phyloP scores from a whole-genome alignment of 139 green algal genomes.

The Closterium sp. region DNA sequence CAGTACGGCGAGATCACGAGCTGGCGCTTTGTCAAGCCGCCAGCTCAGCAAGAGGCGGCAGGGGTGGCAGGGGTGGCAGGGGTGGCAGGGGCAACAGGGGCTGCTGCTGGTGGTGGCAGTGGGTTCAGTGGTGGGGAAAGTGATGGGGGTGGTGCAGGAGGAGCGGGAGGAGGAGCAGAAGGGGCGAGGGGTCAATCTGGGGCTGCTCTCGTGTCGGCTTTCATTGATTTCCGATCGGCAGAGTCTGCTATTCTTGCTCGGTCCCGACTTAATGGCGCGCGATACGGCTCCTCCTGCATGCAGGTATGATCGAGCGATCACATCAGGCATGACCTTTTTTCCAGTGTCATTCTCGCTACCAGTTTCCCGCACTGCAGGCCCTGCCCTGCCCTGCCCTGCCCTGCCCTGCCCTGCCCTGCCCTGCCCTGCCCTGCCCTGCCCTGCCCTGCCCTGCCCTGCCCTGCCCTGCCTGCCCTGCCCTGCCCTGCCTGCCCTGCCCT shows the following conservation, averaged over 20 bases:
- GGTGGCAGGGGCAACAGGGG: background rate
- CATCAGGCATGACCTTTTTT: too few species aligned
- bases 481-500: too few species aligned
- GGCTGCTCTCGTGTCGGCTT: background rate
- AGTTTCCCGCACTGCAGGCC: too few species aligned
- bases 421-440: too few species aligned
- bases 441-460: too few species aligned
- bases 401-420: too few species aligned
- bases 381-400: too few species aligned
- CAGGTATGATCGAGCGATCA: background rate
- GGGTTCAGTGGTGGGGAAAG: background rate
- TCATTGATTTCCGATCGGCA: constrained; percentile 40
- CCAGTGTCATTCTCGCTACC: too few species aligned
- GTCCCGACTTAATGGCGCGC: constrained; percentile 20
- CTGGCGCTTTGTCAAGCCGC: constrained; percentile 34
- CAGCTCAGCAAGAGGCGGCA: background rate
- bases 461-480: too few species aligned
- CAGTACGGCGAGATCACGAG: constrained; percentile 40
- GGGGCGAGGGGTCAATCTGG: background rate
- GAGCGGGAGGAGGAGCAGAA: background rate
- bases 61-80: too few species aligned
- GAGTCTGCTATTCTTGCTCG: constrained; percentile 26
- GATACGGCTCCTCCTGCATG: constrained; percentile 26
- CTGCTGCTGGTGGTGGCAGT: constrained; percentile 2
- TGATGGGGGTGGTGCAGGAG: background rate